Evolutionary conservation across 78 protist genomes (phyloP).

Genomic region (Salpingoeca rosetta): DNA sequence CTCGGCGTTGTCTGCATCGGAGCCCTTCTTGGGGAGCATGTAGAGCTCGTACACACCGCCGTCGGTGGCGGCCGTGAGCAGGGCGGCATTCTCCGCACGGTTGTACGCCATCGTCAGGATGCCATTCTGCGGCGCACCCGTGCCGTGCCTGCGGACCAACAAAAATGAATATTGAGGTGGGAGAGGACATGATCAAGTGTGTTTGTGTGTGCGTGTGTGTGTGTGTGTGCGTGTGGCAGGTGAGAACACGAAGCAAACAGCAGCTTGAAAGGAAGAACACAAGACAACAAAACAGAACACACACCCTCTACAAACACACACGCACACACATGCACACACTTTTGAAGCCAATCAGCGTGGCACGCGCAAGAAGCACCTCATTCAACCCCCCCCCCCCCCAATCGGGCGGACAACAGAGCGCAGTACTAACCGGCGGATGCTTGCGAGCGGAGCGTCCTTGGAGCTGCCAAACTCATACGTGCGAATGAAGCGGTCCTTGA

Average conservation of each 20-base stretch:
- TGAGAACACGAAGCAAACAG: not conserved
- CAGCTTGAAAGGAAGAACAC: too few relatives aligned
- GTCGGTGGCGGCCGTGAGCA: constrained; percentile 53
- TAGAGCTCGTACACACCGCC: constrained; percentile 83
- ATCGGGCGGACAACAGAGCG: not conserved
- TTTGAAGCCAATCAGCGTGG: not conserved
- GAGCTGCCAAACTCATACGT: constrained; percentile 44
- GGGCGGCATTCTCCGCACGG: constrained; percentile 63
- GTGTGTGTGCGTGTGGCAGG: too few relatives aligned
- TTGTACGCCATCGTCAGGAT: constrained; percentile 54
- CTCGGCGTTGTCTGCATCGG: constrained; percentile 8
- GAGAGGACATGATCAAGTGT: too few relatives aligned
- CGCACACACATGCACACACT: too few relatives aligned
- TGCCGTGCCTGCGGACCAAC: not conserved
- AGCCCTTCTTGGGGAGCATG: constrained; percentile 38
- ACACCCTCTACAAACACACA: not conserved
- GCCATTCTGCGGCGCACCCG: constrained; percentile 19
- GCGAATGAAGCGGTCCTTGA: constrained; percentile 71
- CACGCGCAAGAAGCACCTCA: not conserved
- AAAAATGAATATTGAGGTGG: constrained; percentile 1
- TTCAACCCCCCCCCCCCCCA: too few relatives aligned
- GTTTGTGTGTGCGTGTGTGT: too few relatives aligned
- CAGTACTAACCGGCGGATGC: constrained; percentile 14
- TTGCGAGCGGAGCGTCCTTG: constrained; percentile 16
- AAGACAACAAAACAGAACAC: too few relatives aligned